Conservation (phyloP, 371 early-diverging fungal species). For the Mortierella polycephala region DNA sequence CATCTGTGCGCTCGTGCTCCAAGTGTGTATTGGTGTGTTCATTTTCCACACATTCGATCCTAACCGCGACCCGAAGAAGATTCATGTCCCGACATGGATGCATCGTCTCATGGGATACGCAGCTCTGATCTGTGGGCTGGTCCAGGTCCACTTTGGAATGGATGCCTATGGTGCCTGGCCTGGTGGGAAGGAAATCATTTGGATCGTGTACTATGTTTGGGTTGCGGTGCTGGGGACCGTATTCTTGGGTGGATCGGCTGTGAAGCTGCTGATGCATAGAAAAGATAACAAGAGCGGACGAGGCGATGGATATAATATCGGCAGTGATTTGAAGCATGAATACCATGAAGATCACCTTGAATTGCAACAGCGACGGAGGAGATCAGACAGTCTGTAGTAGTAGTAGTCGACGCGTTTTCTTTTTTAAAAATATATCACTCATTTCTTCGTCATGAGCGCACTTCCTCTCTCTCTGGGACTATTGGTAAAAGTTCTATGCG, state of each 20-base stretch:
- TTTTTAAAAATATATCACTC: neutral
- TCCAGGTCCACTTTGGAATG: constrained; percentile 33
- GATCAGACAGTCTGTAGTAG: no score
- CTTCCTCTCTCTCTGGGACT: no score
- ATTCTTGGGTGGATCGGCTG: constrained; percentile 23
- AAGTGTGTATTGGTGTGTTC: constrained; percentile 27
- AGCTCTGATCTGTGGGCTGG: constrained; percentile 13
- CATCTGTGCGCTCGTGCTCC: constrained; percentile 21
- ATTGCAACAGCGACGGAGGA: neutral
- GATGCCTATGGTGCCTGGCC: constrained; percentile 29
- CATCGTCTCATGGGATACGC: constrained; percentile 36
- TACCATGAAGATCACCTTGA: neutral
- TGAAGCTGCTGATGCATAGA: constrained; percentile 6
- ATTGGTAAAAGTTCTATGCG: no score
- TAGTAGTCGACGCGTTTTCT: neutral
- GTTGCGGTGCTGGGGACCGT: constrained; percentile 9
- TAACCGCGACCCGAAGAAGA: constrained; percentile 2
- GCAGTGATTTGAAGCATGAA: neutral
- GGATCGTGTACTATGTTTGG: constrained; percentile 22
- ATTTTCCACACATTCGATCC: constrained; percentile 37
- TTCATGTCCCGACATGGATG: constrained; percentile 25
- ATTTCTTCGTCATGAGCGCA: no score
- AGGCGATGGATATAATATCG: neutral
- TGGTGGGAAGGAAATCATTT: constrained; percentile 18
- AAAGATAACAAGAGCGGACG: neutral